Evolutionary conservation across 257 asterid genomes (phyloP).

Genomic region (Anisodus acutangulus): DNA sequence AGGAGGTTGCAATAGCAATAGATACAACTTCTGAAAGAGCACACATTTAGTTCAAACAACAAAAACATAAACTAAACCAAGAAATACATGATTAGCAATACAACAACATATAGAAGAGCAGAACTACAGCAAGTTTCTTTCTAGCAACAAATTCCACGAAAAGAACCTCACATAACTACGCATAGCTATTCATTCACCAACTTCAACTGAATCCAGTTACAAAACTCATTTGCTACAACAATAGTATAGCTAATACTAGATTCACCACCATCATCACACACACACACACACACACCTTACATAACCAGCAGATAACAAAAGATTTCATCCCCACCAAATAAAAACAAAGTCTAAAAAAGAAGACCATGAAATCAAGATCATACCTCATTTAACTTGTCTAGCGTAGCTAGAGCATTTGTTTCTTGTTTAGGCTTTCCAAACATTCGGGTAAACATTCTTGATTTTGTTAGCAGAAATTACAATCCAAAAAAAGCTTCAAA

Average conservation of each 20-base stretch:
- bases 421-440: constrained; percentile 79
- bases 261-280: too few species aligned
- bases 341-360: neutral
- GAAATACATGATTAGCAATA: neutral
- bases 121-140: neutral
- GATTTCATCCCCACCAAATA: neutral
- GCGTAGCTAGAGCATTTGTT: constrained; percentile 65
- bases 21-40: neutral
- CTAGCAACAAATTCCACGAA: constrained; percentile 11
- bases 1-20: neutral
- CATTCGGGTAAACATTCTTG: constrained; percentile 64
- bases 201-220: neutral
- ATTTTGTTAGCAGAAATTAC: constrained; percentile 6
- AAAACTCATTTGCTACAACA: neutral
- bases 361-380: constrained; percentile 21
- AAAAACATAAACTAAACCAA: neutral
- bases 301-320: neutral
- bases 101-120: neutral
- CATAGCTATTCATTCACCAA: neutral
- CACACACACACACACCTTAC: neutral
- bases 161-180: neutral
- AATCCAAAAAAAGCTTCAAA: neutral
- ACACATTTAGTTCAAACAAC: neutral
- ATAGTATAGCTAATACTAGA: constrained; percentile 8
- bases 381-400: constrained; percentile 80